These are phyloP conservation scores for Diaporthe vexans DNA, from an alignment of 2,329 filamentous ascomycete genomes.

Conservation along the genomic window DNA sequence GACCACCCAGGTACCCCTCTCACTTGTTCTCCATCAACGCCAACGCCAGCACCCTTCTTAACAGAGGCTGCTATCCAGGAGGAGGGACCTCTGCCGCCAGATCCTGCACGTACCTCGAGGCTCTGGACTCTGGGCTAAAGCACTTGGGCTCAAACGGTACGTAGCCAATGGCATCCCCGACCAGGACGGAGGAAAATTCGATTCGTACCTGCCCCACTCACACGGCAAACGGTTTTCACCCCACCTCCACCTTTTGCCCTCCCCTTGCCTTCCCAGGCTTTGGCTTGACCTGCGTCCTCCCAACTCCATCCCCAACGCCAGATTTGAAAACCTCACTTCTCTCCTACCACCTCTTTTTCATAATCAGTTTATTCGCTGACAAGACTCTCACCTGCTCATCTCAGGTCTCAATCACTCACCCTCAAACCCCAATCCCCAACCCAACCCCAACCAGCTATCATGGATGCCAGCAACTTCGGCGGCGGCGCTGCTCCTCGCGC, in stretches of 20 bases:
- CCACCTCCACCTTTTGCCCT: slow-evolving; percentile 36
- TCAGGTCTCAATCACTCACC: slow-evolving; percentile 31
- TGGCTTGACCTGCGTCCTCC: slow-evolving; percentile 22
- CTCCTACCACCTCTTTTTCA: slow-evolving; percentile 38
- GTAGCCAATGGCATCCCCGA: slow-evolving; percentile 16
- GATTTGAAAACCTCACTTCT: slow-evolving; percentile 39
- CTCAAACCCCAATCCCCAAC: slow-evolving; percentile 36
- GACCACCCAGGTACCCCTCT: background rate
- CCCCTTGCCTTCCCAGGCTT: slow-evolving; percentile 29
- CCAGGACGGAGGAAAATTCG: slow-evolving; percentile 36
- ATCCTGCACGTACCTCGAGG: slow-evolving; percentile 23
- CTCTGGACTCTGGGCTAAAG: slow-evolving; percentile 1
- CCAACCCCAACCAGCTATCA: slow-evolving; percentile 45
- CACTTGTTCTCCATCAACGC: slow-evolving; percentile 5
- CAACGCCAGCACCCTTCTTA: background rate
- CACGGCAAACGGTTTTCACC: slow-evolving; percentile 38
- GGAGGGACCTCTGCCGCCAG: background rate
- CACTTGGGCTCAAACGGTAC: slow-evolving; percentile 17
- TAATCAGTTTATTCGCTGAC: slow-evolving; percentile 41
- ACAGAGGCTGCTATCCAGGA: background rate
- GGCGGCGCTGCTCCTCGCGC: slow-evolving; percentile 50
- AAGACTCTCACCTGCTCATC: slow-evolving; percentile 31
- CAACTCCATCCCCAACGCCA: slow-evolving; percentile 25
- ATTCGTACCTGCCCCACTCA: slow-evolving; percentile 37
- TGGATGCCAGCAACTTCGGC: slow-evolving; percentile 52